Base-by-base conservation (phyloP, 192 early-diverging fungal genomes). In the Podila verticillata region DNA sequence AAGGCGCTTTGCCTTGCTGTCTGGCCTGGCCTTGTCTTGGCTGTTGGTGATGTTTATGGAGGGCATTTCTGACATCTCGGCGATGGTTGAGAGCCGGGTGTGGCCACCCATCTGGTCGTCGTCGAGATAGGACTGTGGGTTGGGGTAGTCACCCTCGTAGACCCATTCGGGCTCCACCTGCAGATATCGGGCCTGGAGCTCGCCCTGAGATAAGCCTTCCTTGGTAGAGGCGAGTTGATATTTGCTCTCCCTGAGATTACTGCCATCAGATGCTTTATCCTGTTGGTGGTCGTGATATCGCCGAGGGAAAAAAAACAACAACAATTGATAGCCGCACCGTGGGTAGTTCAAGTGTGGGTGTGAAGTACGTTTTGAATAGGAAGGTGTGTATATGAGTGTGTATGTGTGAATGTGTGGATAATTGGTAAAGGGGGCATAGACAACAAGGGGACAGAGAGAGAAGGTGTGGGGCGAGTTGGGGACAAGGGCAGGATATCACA, bases 21-120 rank as follows among this genome's bases (percentile, higher is more conserved):
- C 51, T 65, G n/a, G 47, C 44, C 29, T 39, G 35, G 34, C 49
- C 19, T 29, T 19, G 62, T 63, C 30, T 9, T 57, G 67, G 29
- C 28, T 56, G 29, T 60, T 35, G 61, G 65, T 66, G 57, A 72
- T 61, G 59, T 67, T 80, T 34, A 80, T 65, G 4, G 75, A 80
- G 7, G 75, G 75, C 12, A 80, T 51, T 48, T 80, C 75, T 0
- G 75, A 80, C 19, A 80, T 19, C 29, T 80, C 75, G 5, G 75
- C 75, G 19, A 80, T 80, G 6, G 75, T 80, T 2, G 75, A 80
- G 7, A 72, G 68, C 7, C 69, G 57, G 20, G 29, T 28, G 26
- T 67, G 60, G 4, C 60, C 70, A 29, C 58, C 63, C 22, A 68
- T 29, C 9, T 61, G 65, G 20, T 80, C 69, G 36, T 80, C 75